phyloP scores from a whole-genome alignment of 305 asterid species.

The Fraxinus angustifolia region DNA sequence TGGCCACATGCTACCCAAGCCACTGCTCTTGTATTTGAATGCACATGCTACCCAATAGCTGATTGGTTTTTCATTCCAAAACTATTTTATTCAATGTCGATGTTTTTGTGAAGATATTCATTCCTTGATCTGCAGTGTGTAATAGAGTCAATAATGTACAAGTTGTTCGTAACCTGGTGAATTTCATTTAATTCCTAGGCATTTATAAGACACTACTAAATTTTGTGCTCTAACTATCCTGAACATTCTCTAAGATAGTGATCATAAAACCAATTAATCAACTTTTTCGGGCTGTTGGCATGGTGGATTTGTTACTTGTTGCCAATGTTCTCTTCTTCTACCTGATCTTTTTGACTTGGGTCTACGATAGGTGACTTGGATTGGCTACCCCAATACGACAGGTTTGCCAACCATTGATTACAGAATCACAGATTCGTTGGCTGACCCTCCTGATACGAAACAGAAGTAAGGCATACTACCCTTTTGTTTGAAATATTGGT shows the following conservation, averaged over 20 bases:
- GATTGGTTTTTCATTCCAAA: background rate
- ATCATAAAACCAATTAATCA: background rate
- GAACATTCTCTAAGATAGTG: background rate
- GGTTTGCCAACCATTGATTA: slow-evolving; percentile 95
- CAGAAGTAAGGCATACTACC: slow-evolving; percentile 54
- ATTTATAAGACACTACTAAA: background rate
- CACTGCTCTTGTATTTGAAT: background rate
- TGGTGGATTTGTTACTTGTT: background rate
- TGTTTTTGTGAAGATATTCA: background rate
- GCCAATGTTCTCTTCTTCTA: background rate
- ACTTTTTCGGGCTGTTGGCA: background rate
- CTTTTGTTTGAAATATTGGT: slow-evolving; percentile 9
- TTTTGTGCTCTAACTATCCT: background rate
- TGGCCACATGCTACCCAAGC: background rate
- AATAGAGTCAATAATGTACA: background rate
- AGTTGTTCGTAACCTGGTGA: background rate
- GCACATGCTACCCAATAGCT: background rate
- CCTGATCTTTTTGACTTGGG: slow-evolving; percentile 24
- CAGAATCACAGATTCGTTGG: slow-evolving; percentile 84
- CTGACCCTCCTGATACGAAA: slow-evolving; percentile 76
- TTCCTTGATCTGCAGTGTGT: background rate
- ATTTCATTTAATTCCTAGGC: background rate
- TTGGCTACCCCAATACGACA: slow-evolving; percentile 98
- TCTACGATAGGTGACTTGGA: slow-evolving; percentile 87
- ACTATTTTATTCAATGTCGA: background rate